Percentiles rank a stretch among this genome's conserved stretches.
These are phyloP conservation scores for Rachicladosporium sp. DNA, from an alignment of 2,329 filamentous ascomycete genomes.

Conservation along the genomic window DNA sequence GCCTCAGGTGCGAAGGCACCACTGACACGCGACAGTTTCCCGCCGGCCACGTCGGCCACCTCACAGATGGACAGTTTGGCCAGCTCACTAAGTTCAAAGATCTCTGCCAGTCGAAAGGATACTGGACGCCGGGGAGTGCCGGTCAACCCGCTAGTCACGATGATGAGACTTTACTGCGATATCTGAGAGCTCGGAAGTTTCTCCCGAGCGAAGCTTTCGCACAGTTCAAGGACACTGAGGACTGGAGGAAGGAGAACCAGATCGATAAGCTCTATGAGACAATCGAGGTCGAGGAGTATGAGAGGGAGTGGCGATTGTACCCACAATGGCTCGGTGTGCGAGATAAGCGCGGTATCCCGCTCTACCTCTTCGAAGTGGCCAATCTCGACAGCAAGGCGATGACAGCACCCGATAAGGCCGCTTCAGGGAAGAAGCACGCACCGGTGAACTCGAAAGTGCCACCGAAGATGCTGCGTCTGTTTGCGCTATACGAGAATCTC, in stretches of 20 bases:
- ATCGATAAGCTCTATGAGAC: slow-evolving; percentile 71
- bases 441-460: slow-evolving; percentile 48
- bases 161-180: slow-evolving; percentile 67
- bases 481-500: slow-evolving; percentile 87
- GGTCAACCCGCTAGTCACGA: slow-evolving; percentile 48
- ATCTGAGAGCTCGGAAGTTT: slow-evolving; percentile 74
- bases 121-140: slow-evolving; percentile 41
- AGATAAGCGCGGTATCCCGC: slow-evolving; percentile 79
- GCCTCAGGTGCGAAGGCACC: slow-evolving; percentile 1
- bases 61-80: slow-evolving; percentile 55
- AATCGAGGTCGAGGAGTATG: slow-evolving; percentile 75
- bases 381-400: slow-evolving; percentile 75
- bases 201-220: slow-evolving; percentile 61
- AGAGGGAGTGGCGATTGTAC: slow-evolving; percentile 68
- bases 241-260: slow-evolving; percentile 71
- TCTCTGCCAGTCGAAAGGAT: slow-evolving; percentile 50
- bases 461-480: slow-evolving; percentile 69
- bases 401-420: slow-evolving; percentile 59
- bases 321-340: slow-evolving; percentile 90
- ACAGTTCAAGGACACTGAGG: slow-evolving; percentile 81
- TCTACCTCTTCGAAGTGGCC: slow-evolving; percentile 82
- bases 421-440: slow-evolving; percentile 40
- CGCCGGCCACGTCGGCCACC: slow-evolving; percentile 66
- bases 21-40: slow-evolving; percentile 41
- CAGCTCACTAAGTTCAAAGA: slow-evolving; percentile 61